These are phyloP conservation scores for Coprinopsis strossmayeri DNA, from an alignment of 768 basidiomycete genomes.

Conservation along the genomic window DNA sequence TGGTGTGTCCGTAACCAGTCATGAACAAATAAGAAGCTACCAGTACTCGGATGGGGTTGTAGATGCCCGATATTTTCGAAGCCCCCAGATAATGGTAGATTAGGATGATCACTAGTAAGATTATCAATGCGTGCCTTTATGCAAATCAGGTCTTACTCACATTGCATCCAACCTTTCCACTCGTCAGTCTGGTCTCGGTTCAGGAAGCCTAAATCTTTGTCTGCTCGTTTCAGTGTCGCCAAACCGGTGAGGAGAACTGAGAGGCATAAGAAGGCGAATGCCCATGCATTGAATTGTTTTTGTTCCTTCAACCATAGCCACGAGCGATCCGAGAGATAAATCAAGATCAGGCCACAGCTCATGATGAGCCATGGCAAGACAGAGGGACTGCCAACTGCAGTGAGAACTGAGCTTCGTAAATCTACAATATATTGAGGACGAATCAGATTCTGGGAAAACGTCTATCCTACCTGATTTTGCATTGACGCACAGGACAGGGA, in stretches of 20 bases:
- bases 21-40: constrained; percentile 90
- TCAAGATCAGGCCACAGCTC: constrained; percentile 29
- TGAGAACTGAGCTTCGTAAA: background rate
- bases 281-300: constrained; percentile 70
- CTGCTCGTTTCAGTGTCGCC: constrained; percentile 57
- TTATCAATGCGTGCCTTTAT: constrained; percentile 5
- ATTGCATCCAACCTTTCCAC: constrained; percentile 99
- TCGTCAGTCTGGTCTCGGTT: constrained; percentile 93
- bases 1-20: constrained; percentile 89
- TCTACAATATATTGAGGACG: background rate
- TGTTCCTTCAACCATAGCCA: constrained; percentile 86
- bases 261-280: constrained; percentile 58
- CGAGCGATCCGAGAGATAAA: constrained; percentile 81
- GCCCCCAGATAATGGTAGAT: constrained; percentile 89
- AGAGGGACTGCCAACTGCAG: background rate
- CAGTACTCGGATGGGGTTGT: constrained; percentile 83
- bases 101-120: constrained; percentile 69
- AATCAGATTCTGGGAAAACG: background rate
- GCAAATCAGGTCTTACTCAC: constrained; percentile 33
- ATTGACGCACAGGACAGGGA: constrained; percentile 38
- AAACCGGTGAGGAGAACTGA: constrained; percentile 51
- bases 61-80: constrained; percentile 89
- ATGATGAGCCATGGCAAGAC: constrained; percentile 7
- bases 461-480: background rate
- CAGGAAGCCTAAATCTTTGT: constrained; percentile 83